Conservation (phyloP, 495 filamentous ascomycete genomes). For the Lasiosphaeris hirsuta region DNA sequence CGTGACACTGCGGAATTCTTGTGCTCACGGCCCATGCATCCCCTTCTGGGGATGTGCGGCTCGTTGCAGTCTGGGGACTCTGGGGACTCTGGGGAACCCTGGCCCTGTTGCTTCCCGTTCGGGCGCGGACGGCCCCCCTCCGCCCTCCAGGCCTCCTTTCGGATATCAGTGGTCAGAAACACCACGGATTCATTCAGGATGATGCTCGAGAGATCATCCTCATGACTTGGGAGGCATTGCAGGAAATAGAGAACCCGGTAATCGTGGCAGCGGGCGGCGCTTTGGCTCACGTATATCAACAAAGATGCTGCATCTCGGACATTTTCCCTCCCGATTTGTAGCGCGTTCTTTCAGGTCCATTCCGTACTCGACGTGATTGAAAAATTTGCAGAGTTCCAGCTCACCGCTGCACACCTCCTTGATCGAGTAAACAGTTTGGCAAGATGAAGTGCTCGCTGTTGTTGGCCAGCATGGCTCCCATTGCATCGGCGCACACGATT, state of each 20-base stretch:
- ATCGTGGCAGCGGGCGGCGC: background rate
- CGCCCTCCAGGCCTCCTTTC: conserved; percentile 15
- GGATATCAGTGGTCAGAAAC: conserved; percentile 25
- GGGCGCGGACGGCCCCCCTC: conserved; percentile 14
- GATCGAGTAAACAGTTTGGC: too few relatives aligned
- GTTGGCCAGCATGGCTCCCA: conserved; percentile 17
- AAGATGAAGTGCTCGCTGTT: conserved; percentile 16
- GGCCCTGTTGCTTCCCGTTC: conserved; percentile 5
- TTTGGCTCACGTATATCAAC: conserved; percentile 2
- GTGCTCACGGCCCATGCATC: too few relatives aligned
- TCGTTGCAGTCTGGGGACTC: background rate
- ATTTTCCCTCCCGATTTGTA: background rate
- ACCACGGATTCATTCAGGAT: conserved; percentile 17
- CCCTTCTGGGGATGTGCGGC: too few relatives aligned
- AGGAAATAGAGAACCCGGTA: background rate
- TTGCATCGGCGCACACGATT: conserved; percentile 47
- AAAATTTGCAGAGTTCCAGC: too few relatives aligned
- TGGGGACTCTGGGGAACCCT: conserved; percentile 8
- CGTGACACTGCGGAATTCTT: too few relatives aligned
- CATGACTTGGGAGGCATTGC: background rate
- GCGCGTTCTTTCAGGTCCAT: background rate
- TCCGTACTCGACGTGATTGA: background rate
- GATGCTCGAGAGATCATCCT: conserved; percentile 14
- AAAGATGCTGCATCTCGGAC: background rate
- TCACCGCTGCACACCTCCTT: too few relatives aligned